Percentiles rank a stretch among this genome's conserved stretches.
phyloP scores from a whole-genome alignment of 2,329 filamentous ascomycete genomes.

The Hypoxylon sp. region DNA sequence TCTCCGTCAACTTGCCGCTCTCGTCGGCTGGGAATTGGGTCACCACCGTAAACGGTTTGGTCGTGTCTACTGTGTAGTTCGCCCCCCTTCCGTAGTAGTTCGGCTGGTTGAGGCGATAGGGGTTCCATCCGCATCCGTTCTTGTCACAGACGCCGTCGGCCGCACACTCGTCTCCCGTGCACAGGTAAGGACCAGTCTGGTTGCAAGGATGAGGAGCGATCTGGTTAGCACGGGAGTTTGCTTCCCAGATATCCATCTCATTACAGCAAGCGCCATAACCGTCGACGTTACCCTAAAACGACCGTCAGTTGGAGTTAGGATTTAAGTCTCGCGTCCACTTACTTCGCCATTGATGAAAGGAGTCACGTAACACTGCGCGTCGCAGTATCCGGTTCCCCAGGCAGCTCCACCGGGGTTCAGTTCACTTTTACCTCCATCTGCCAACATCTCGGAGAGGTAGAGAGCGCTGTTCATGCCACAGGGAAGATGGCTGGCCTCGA shows the following conservation, averaged over 20 bases:
- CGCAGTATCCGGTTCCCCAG: constrained; percentile 57
- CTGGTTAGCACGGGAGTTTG: constrained; percentile 53
- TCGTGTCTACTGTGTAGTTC: constrained; percentile 52
- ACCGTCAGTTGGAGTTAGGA: constrained; percentile 23
- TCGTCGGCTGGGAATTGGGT: constrained; percentile 54
- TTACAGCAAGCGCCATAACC: constrained; percentile 54
- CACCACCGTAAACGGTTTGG: constrained; percentile 54
- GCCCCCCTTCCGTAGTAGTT: constrained; percentile 51
- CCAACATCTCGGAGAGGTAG: constrained; percentile 72
- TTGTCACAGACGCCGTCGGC: constrained; percentile 53
- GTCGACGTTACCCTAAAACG: constrained; percentile 51
- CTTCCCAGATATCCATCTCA: constrained; percentile 57
- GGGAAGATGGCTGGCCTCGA: constrained; percentile 71
- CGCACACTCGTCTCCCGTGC: constrained; percentile 50
- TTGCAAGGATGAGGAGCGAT: constrained; percentile 56
- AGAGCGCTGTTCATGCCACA: constrained; percentile 73
- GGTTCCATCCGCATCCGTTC: constrained; percentile 55
- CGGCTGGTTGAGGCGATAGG: constrained; percentile 51
- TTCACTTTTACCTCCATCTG: constrained; percentile 65
- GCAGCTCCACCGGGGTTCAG: constrained; percentile 54
- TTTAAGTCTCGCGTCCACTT: constrained; percentile 32
- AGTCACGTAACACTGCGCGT: constrained; percentile 55
- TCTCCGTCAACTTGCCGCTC: constrained; percentile 50
- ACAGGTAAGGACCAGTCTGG: constrained; percentile 51
- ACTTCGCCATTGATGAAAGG: constrained; percentile 56